A percentile compares a stretch with the other conserved stretches of the same genome.
Conservation (phyloP, 352 stramenopile species). For the Phytophthora megakarya region DNA sequence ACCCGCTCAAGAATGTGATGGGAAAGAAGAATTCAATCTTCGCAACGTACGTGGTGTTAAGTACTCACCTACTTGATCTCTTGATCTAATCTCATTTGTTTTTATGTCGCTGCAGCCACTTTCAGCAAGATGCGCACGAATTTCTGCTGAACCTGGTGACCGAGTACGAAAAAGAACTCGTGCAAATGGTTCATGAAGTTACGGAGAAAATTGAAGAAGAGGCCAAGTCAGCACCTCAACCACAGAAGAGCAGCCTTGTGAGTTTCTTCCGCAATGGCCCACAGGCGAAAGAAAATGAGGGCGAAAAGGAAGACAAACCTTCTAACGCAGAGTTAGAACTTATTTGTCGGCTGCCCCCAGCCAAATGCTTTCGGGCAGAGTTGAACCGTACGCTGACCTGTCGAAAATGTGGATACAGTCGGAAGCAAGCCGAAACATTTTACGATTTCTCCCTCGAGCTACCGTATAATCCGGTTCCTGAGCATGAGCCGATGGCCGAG, state of each 20-base stretch:
- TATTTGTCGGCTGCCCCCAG: slow-evolving; percentile 60
- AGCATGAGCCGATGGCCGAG: slow-evolving; percentile 34
- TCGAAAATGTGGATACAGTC: slow-evolving; percentile 74
- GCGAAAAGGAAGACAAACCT: slow-evolving; percentile 21
- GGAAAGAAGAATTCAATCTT: slow-evolving; percentile 80
- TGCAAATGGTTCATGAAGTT: slow-evolving; percentile 47
- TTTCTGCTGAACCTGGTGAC: slow-evolving; percentile 86
- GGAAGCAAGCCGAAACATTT: slow-evolving; percentile 80
- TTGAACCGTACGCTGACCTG: slow-evolving; percentile 82
- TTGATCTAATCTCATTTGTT: slow-evolving; percentile 15
- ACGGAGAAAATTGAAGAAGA: slow-evolving; percentile 42
- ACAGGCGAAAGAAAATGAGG: slow-evolving; percentile 9
- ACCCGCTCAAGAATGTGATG: slow-evolving; percentile 80
- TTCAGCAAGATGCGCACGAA: slow-evolving; percentile 88
- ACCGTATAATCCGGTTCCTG: slow-evolving; percentile 41
- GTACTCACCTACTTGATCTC: background rate
- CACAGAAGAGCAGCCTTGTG: slow-evolving; percentile 50
- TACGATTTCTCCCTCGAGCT: slow-evolving; percentile 89
- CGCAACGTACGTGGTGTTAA: slow-evolving; percentile 63
- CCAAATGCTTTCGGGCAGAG: slow-evolving; percentile 80
- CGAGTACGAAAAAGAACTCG: slow-evolving; percentile 85
- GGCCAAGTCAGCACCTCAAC: slow-evolving; percentile 28
- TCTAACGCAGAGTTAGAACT: slow-evolving; percentile 43
- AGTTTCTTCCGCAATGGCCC: slow-evolving; percentile 63
- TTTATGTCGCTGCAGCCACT: slow-evolving; percentile 48